Evolutionary conservation across 495 filamentous ascomycete species (phyloP), one percentile per base, ranked within the genome.

Genomic region (Neurospora sublineolata): DNA sequence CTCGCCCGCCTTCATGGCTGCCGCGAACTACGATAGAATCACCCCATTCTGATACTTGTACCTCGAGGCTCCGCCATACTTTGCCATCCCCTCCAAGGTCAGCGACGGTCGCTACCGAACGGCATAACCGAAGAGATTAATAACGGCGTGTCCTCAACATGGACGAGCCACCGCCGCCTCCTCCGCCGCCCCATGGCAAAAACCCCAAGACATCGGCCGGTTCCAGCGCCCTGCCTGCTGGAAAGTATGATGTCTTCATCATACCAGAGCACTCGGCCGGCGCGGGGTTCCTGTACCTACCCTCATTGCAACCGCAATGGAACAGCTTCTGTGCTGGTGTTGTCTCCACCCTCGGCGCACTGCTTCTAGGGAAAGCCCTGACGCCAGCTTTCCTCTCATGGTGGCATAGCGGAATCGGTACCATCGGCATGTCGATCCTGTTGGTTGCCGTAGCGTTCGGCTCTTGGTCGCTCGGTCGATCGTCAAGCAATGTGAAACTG

Each of bases 211-310:
- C 79, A 46, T 75, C 82, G 72, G 71, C 73, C 70, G 84, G 46
- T 36, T 60, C 78, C 68, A 83, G 83, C 52, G 91, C 89, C 70
- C 84, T 96, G 3, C 93, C 93, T 0, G 81, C 88, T 0, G 93
- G 93, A 37, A 93, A 94, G 78, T 98, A 96, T 83, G 94, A 98
- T 81, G 96, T 97, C 81, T 97, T 97, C 82, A 90, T 99, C 75
- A 93, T 99, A 71, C 94, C 95, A 3, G 92, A 92, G n/a, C 93
- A 97, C 77, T 94, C 93, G 10, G 87, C 94, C 14, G 95, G 95
- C 72, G 87, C 88, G 0, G 95, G 95, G 12, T 97, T 99, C 79
- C 83, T 99, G 11, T 99, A 99, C 80, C 88, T 99, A 30, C 95
- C 95, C 0, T 97, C 93, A 0, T 79, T 99, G 37, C 86, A 91